Evolutionary conservation across 2,329 filamentous ascomycete species (phyloP).

Genomic region (Akanthomyces muscarius): DNA sequence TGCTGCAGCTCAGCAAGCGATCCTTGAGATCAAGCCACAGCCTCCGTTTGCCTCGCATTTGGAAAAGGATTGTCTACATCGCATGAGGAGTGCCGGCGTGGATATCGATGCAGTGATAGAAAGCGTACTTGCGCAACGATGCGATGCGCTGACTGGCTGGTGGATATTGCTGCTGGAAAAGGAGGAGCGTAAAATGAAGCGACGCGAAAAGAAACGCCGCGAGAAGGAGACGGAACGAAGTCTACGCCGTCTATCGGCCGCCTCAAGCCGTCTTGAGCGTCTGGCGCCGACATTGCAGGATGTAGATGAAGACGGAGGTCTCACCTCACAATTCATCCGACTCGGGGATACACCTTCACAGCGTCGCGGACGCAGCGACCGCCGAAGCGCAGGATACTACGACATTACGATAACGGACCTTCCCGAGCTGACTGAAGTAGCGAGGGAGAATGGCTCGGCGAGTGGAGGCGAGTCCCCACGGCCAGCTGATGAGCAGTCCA

Average conservation of each 20-base stretch:
- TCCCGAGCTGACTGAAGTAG: constrained; percentile 67
- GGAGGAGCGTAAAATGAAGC: constrained; percentile 78
- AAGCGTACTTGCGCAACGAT: constrained; percentile 84
- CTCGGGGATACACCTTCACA: constrained; percentile 45
- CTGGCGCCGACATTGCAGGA: constrained; percentile 73
- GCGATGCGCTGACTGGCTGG: constrained; percentile 89
- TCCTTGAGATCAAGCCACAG: constrained; percentile 75
- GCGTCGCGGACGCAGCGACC: constrained; percentile 71
- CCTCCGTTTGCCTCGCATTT: constrained; percentile 79
- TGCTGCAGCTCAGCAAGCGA: constrained; percentile 82
- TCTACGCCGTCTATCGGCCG: constrained; percentile 77
- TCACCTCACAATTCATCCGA: constrained; percentile 41
- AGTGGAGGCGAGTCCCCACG: constrained; percentile 46
- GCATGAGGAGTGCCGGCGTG: constrained; percentile 90
- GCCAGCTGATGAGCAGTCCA: constrained; percentile 73
- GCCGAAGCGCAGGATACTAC: constrained; percentile 64
- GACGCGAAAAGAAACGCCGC: constrained; percentile 76
- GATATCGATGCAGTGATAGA: constrained; percentile 94
- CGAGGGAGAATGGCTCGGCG: constrained; percentile 40
- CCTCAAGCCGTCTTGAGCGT: constrained; percentile 80
- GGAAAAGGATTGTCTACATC: constrained; percentile 85
- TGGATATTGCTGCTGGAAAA: constrained; percentile 94
- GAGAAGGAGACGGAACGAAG: constrained; percentile 81
- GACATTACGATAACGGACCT: constrained; percentile 69
- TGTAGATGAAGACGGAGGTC: constrained; percentile 70